Base-by-base conservation (phyloP, 768 basidiomycete species). In the Sporobolomyces pararoseus region DNA sequence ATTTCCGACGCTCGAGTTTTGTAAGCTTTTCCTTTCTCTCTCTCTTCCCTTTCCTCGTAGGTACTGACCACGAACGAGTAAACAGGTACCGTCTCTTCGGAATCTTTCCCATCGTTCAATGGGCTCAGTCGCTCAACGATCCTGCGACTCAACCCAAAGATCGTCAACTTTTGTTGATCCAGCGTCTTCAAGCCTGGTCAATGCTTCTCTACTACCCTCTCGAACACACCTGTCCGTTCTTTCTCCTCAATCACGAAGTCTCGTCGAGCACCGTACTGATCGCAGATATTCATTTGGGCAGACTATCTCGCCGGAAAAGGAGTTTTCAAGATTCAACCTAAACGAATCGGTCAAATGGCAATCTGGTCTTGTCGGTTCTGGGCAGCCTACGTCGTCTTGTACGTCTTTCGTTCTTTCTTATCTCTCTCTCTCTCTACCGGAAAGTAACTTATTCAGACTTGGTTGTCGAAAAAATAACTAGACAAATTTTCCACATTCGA, bases 291-390 rank as follows among this genome's bases (percentile, higher is more conserved):
- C 9, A 17, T 9, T 9, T 9, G 13, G 25, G 39, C 52, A 76
- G 76, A 75, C 55, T 77, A 74, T 61, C 75, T 77, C 59, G 76
- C 76, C 6, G 53, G 53, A 6, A 76, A 77, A 61, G 65, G 72
- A 21, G 68, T 77, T 27, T 68, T 75, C 46, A 64, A 68, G 7
- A 47, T 75, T 35, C 14, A 39, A 23, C 53, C 68, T 0, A 29
- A 39, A 4, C 68, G 51, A 35, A 68, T 68, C n/a, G 39, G 58
- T 23, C 51, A 55, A 37, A 65, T 91, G 46, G 82, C 83, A 4
- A 74, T 87, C 61, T 89, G 88, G 88, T 90, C 89, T 19, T 85
- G 84, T 63, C 86, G 91, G 27, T 88, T 87, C 78, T 94, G 90
- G 91, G 87, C 87, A 2, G 78, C 84, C 29, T 93, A 93, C 75